Percentiles rank a stretch among this genome's conserved stretches.
Evolutionary conservation across 768 basidiomycete genomes (phyloP).

Genomic region (Pisolithus albus): DNA sequence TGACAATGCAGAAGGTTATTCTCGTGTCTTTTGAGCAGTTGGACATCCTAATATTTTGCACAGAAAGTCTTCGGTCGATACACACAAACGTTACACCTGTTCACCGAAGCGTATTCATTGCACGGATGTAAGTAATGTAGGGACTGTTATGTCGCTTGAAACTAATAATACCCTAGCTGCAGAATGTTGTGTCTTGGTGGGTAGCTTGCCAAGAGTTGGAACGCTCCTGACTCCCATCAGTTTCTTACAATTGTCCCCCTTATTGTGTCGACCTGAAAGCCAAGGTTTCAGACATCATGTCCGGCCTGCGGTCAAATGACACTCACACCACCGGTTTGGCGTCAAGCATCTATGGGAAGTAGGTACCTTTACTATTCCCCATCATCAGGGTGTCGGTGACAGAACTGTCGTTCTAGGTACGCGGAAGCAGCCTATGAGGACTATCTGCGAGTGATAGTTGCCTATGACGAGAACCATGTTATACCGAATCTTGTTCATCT

Average conservation of each 20-base stretch:
- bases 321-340: not conserved
- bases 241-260: slow-evolving; percentile 28
- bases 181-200: slow-evolving; percentile 41
- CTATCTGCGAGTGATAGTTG: slow-evolving; percentile 12
- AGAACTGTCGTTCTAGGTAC: not conserved
- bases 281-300: slow-evolving; percentile 4
- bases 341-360: slow-evolving; percentile 8
- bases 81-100: slow-evolving; percentile 11
- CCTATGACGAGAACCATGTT: slow-evolving; percentile 1
- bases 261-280: slow-evolving; percentile 2
- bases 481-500: slow-evolving; percentile 19
- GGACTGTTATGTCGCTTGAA: not conserved
- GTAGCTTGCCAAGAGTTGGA: slow-evolving; percentile 14
- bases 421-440: not conserved
- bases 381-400: not conserved
- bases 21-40: not conserved
- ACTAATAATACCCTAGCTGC: slow-evolving; percentile 30
- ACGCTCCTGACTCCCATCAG: slow-evolving; percentile 10
- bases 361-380: slow-evolving; percentile 1
- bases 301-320: slow-evolving; percentile 1
- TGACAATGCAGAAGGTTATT: slow-evolving; percentile 21
- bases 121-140: slow-evolving; percentile 37
- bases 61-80: slow-evolving; percentile 2
- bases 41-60: not conserved
- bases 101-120: slow-evolving; percentile 34